phyloP scores from a whole-genome alignment of 257 asterid species.

The Gentiana dahurica region DNA sequence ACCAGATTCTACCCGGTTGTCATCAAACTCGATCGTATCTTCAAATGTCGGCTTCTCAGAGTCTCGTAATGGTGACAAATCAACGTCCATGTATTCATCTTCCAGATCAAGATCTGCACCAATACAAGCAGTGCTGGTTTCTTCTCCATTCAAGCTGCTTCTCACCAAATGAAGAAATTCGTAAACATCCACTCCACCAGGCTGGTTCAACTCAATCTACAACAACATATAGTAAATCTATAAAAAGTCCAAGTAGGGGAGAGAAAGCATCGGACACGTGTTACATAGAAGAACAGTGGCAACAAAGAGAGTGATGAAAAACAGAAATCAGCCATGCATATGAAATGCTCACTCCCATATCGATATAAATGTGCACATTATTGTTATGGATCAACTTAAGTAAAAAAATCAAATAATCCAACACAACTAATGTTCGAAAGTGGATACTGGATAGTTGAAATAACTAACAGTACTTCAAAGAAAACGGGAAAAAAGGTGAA shows the following conservation, averaged over 20 bases:
- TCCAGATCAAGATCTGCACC: slow-evolving; percentile 69
- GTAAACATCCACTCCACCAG: slow-evolving; percentile 59
- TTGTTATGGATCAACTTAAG: too few species aligned
- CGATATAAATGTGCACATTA: too few species aligned
- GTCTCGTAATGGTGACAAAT: slow-evolving; percentile 66
- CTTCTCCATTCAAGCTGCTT: slow-evolving; percentile 39
- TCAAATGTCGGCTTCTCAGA: slow-evolving; percentile 71
- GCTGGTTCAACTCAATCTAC: slow-evolving; percentile 54
- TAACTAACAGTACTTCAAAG: too few species aligned
- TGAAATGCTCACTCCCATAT: too few species aligned
- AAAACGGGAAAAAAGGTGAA: too few species aligned
- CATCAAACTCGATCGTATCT: slow-evolving; percentile 40
- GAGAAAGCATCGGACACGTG: background rate
- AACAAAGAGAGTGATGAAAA: background rate
- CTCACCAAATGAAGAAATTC: slow-evolving; percentile 76
- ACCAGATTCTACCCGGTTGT: slow-evolving; percentile 14
- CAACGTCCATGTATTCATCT: slow-evolving; percentile 38
- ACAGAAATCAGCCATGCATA: background rate
- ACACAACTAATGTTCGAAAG: too few species aligned
- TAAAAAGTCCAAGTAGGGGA: background rate
- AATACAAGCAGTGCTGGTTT: slow-evolving; percentile 53
- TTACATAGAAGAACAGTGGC: background rate
- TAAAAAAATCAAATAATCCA: too few species aligned
- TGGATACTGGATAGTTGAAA: too few species aligned
- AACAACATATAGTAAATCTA: background rate